Evolutionary conservation across 768 basidiomycete genomes (phyloP).

Genomic region (Tulasnella sp.): DNA sequence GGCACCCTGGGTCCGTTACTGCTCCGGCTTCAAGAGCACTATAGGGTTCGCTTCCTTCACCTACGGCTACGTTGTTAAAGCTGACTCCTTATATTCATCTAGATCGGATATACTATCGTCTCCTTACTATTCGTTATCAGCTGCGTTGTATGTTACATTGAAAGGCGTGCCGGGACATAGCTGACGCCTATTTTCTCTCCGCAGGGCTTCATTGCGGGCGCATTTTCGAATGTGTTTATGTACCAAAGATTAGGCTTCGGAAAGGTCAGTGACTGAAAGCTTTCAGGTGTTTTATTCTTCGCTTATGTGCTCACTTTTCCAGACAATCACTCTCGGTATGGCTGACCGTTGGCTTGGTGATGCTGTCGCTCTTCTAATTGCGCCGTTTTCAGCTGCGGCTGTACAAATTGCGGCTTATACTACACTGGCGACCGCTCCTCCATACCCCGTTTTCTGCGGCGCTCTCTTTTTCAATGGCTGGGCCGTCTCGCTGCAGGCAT

Average conservation of each 20-base stretch:
- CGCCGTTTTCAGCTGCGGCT: slow-evolving; percentile 26
- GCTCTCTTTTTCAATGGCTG: slow-evolving; percentile 34
- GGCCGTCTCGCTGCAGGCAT: slow-evolving; percentile 35
- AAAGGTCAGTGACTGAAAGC: slow-evolving; percentile 2
- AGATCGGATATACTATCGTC: slow-evolving; percentile 14
- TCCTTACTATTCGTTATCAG: slow-evolving; percentile 11
- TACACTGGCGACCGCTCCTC: slow-evolving; percentile 33
- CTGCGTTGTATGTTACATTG: slow-evolving; percentile 6
- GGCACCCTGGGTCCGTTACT: neutral
- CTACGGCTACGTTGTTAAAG: neutral
- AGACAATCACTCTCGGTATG: neutral
- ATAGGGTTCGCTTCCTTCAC: neutral
- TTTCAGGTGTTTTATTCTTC: neutral
- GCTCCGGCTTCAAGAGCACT: slow-evolving; percentile 7
- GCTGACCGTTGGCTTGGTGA: neutral
- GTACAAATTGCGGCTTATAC: slow-evolving; percentile 25
- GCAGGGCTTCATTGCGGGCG: slow-evolving; percentile 13
- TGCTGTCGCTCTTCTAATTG: neutral
- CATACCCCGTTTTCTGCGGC: slow-evolving; percentile 36
- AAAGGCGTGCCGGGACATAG: neutral
- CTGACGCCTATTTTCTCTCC: neutral
- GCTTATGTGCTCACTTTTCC: neutral
- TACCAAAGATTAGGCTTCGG: slow-evolving; percentile 15
- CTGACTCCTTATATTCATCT: neutral
- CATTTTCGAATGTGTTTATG: slow-evolving; percentile 9